Conservation (phyloP, 306 rosid species). For the Acacia acuminata region DNA sequence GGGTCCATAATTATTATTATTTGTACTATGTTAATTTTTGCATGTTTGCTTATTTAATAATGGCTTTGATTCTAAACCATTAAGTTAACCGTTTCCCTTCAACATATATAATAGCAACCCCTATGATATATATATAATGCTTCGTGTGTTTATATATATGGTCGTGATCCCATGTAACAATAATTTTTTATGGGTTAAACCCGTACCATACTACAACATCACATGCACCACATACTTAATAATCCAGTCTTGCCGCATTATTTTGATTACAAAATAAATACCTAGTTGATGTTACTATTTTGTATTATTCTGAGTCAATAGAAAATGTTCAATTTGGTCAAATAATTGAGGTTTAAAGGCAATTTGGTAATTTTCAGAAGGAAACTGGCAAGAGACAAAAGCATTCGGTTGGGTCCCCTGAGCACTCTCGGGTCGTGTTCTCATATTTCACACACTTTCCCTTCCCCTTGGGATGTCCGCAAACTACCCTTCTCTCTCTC, state of each 20-base stretch:
- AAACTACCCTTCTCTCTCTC: slow-evolving; percentile 10
- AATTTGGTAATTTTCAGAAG: slow-evolving; percentile 34
- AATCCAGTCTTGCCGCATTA: slow-evolving; percentile 7
- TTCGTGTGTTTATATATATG: neutral
- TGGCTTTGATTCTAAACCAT: neutral
- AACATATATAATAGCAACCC: neutral
- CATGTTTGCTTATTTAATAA: neutral
- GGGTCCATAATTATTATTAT: neutral
- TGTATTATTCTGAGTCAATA: neutral
- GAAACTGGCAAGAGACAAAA: slow-evolving; percentile 42
- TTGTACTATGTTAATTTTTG: neutral
- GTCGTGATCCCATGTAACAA: slow-evolving; percentile 41
- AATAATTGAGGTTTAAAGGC: slow-evolving; percentile 34
- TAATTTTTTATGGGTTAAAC: slow-evolving; percentile 35
- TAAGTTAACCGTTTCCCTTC: neutral
- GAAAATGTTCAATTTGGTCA: slow-evolving; percentile 12
- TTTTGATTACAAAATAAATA: neutral
- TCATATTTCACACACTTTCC: slow-evolving; percentile 67
- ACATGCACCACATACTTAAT: slow-evolving; percentile 61
- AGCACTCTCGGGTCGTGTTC: slow-evolving; percentile 64
- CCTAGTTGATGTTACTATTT: slow-evolving; percentile 20
- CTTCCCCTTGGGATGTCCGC: slow-evolving; percentile 54
- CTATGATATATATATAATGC: too few species aligned
- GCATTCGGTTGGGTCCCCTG: slow-evolving; percentile 53
- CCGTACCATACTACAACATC: slow-evolving; percentile 60